Evolutionary conservation across 2,329 filamentous ascomycete species (phyloP).

Genomic region (Fusarium floridanum): DNA sequence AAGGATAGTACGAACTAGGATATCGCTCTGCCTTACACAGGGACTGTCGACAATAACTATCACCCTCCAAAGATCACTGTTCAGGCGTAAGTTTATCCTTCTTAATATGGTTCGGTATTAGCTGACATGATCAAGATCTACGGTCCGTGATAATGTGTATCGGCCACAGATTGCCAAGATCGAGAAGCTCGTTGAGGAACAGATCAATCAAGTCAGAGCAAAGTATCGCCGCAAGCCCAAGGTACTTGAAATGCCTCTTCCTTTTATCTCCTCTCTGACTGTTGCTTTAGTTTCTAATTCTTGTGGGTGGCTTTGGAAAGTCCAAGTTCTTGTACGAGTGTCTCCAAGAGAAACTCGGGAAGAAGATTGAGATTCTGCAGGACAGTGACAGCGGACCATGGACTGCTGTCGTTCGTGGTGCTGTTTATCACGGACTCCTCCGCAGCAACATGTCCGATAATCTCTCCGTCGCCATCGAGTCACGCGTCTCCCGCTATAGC

Average conservation of each 20-base stretch:
- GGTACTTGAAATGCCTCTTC: constrained; percentile 29
- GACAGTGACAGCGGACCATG: constrained; percentile 50
- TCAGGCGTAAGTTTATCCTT: constrained; percentile 9
- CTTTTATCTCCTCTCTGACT: neutral
- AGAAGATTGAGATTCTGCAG: constrained; percentile 49
- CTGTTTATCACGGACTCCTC: constrained; percentile 47
- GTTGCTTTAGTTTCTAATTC: constrained; percentile 51
- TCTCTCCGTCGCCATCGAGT: constrained; percentile 37
- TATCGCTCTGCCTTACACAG: constrained; percentile 15
- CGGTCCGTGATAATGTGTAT: constrained; percentile 38
- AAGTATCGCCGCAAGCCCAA: constrained; percentile 43
- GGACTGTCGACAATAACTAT: neutral
- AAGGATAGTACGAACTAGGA: constrained; percentile 18
- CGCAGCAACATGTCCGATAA: neutral
- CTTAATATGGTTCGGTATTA: too few relatives aligned
- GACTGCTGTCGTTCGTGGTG: constrained; percentile 53
- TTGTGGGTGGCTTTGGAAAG: constrained; percentile 57
- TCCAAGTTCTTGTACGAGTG: constrained; percentile 47
- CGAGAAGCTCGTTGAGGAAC: constrained; percentile 42
- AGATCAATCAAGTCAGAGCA: constrained; percentile 46
- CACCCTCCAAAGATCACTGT: constrained; percentile 16
- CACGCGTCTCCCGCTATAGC: constrained; percentile 47
- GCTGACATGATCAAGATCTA: neutral
- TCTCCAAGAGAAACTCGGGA: constrained; percentile 29
- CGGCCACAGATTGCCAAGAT: constrained; percentile 41